phyloP scores from a whole-genome alignment of 192 early-diverging fungal species.

The Entomortierella lignicola region DNA sequence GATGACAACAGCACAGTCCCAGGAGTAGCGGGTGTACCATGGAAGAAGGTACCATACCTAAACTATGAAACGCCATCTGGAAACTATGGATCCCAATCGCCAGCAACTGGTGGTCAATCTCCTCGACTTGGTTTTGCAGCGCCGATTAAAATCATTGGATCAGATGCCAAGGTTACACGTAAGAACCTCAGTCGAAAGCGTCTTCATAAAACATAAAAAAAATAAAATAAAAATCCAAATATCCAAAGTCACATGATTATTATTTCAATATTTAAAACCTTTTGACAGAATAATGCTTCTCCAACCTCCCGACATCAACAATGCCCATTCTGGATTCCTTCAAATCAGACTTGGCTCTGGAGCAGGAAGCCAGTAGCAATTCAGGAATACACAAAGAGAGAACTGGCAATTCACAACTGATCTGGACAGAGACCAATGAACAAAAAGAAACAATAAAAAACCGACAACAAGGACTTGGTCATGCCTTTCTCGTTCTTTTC shows the following conservation, averaged over 20 bases:
- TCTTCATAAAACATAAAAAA: background rate
- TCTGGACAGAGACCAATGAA: background rate
- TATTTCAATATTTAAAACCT: background rate
- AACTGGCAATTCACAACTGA: background rate
- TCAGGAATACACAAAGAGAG: background rate
- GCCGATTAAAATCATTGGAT: conserved; percentile 38
- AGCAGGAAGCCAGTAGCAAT: conserved; percentile 2
- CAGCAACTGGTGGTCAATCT: conserved; percentile 13
- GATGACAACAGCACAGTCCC: conserved; percentile 21
- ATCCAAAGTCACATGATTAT: background rate
- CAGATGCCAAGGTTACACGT: conserved; percentile 39
- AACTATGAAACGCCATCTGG: conserved; percentile 43
- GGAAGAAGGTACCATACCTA: conserved; percentile 65
- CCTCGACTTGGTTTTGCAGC: conserved; percentile 23
- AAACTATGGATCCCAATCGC: conserved; percentile 15
- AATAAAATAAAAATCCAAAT: background rate
- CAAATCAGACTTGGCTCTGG: conserved; percentile 7
- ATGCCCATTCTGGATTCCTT: conserved; percentile 19
- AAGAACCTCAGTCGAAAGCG: conserved; percentile 48
- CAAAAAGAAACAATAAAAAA: background rate
- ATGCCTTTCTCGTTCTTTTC: conserved; percentile 28
- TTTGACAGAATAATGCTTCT: no score
- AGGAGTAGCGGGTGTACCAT: conserved; percentile 60
- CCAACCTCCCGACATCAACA: background rate
- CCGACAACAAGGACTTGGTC: conserved; percentile 14